phyloP scores from a whole-genome alignment of 2,329 filamentous ascomycete species.

The Trichoderma aggressivum region DNA sequence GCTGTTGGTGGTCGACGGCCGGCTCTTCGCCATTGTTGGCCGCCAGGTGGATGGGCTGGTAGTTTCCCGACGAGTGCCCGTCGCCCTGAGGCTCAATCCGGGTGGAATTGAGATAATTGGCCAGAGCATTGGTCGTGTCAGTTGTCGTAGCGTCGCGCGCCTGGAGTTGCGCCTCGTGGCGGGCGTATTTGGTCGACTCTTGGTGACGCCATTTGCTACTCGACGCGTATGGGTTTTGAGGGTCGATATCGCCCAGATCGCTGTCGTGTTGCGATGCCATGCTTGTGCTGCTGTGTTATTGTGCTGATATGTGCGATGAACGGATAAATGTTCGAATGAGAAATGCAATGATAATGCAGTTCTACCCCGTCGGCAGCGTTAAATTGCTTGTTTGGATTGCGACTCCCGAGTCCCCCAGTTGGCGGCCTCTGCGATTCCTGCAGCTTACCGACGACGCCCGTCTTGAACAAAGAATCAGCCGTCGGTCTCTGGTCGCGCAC shows the following conservation, averaged over 20 bases:
- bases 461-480: neutral
- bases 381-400: neutral
- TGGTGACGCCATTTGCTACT: slow-evolving; percentile 60
- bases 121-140: slow-evolving; percentile 48
- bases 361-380: neutral
- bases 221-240: slow-evolving; percentile 54
- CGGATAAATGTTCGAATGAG: neutral
- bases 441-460: neutral
- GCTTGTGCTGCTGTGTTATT: neutral
- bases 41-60: slow-evolving; percentile 50
- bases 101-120: slow-evolving; percentile 54
- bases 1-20: slow-evolving; percentile 9
- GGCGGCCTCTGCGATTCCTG: slow-evolving; percentile 9
- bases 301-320: neutral
- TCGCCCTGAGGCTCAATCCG: slow-evolving; percentile 45
- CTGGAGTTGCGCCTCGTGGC: slow-evolving; percentile 40
- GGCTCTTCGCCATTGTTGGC: slow-evolving; percentile 29
- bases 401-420: neutral
- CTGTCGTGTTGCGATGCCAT: slow-evolving; percentile 26
- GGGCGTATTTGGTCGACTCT: slow-evolving; percentile 56
- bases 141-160: slow-evolving; percentile 30
- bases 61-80: slow-evolving; percentile 34
- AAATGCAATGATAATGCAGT: neutral
- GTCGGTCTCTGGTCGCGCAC: neutral
- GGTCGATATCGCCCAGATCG: slow-evolving; percentile 31